Evolutionary conservation across 805 yeast genomes (phyloP).

Genomic region (Huiozyma naganishii): DNA sequence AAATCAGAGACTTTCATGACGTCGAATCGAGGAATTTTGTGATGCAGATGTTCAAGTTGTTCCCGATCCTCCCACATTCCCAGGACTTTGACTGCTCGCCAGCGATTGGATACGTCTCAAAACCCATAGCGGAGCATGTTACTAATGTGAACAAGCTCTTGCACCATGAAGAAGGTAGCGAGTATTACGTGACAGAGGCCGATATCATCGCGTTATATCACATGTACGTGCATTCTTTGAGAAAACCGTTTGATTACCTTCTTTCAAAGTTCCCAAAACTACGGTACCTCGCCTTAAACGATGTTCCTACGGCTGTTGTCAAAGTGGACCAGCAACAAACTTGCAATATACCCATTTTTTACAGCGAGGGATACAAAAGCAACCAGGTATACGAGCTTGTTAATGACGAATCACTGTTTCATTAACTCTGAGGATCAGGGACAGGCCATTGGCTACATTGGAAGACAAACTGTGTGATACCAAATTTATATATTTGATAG

Average conservation of each 20-base stretch:
- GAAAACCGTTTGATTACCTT: constrained; percentile 25
- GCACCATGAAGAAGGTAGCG: constrained; percentile 8
- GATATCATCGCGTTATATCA: constrained; percentile 27
- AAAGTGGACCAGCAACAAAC: constrained; percentile 20
- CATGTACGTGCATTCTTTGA: constrained; percentile 27
- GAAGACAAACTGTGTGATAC: too few species aligned
- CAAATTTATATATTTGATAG: too few species aligned
- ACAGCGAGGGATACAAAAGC: constrained; percentile 14
- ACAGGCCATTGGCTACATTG: too few species aligned
- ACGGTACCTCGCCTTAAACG: constrained; percentile 27
- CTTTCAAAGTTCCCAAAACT: constrained; percentile 20
- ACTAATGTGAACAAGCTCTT: constrained; percentile 17
- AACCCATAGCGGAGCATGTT: constrained; percentile 19
- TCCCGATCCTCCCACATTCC: constrained; percentile 29
- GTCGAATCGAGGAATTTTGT: constrained; percentile 22
- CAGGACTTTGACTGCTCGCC: constrained; percentile 29
- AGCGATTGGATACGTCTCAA: constrained; percentile 27
- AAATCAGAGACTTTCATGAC: constrained; percentile 13
- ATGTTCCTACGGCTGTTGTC: constrained; percentile 24
- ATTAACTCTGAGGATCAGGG: constrained; percentile 1
- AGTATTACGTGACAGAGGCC: not conserved
- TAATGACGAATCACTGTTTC: constrained; percentile 22
- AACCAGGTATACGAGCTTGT: constrained; percentile 24
- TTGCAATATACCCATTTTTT: constrained; percentile 22
- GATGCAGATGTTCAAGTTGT: constrained; percentile 22